Evolutionary conservation across 148 eudicot genomes (phyloP).

Genomic region (Heliosperma pusillum): DNA sequence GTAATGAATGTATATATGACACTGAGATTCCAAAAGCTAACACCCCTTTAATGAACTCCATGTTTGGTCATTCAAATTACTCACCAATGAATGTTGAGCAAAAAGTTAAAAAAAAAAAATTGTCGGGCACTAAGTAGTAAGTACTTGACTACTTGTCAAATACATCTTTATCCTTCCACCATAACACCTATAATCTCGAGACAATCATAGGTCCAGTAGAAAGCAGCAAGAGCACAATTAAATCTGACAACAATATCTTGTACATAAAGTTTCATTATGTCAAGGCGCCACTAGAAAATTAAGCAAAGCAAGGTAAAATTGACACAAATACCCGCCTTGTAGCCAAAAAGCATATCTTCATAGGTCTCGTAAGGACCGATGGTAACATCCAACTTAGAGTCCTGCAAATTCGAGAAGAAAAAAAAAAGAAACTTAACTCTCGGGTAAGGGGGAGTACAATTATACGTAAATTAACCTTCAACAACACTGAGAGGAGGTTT

Average conservation of each 20-base stretch:
- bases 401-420: conserved; percentile 34
- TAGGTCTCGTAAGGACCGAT: conserved; percentile 76
- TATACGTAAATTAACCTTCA: not conserved
- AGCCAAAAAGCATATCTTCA: conserved; percentile 76
- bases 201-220: not conserved
- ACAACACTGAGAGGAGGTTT: not conserved
- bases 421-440: not conserved
- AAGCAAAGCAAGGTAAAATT: not conserved
- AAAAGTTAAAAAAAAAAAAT: not conserved
- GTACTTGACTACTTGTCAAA: not conserved
- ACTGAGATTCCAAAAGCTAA: not conserved
- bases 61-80: not conserved
- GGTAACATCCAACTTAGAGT: conserved; percentile 67
- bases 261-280: not conserved
- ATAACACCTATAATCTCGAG: not conserved
- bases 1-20: not conserved
- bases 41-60: not conserved
- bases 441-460: not conserved
- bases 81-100: not conserved
- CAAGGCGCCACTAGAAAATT: conserved; percentile 3
- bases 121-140: not conserved
- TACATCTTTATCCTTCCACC: not conserved
- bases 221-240: not conserved
- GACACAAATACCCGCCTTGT: conserved; percentile 53
- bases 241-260: not conserved